Evolutionary conservation across 148 eudicot species (phyloP).

Genomic region (Drosera capensis): DNA sequence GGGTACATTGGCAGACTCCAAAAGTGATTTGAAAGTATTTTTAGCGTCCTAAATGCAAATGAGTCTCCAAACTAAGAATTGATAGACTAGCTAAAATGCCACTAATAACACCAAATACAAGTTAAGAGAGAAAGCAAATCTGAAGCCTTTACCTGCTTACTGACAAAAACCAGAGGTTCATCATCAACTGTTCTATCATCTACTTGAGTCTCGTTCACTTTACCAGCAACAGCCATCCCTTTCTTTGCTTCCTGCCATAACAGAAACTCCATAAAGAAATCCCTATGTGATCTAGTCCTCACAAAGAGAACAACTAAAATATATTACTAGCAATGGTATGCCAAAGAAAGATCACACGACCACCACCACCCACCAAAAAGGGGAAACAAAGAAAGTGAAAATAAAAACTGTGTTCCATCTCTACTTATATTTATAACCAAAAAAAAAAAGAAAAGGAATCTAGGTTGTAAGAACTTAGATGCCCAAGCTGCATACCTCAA

Average conservation of each 20-base stretch:
- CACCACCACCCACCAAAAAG: too few species aligned
- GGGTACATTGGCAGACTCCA: slow-evolving; percentile 84
- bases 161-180: slow-evolving; percentile 70
- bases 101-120: too few species aligned
- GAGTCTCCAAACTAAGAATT: too few species aligned
- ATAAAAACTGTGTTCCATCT: too few species aligned
- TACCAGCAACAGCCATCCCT: slow-evolving; percentile 53
- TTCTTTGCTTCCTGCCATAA: slow-evolving; percentile 57
- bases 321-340: too few species aligned
- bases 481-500: slow-evolving; percentile 41
- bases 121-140: slow-evolving; percentile 1
- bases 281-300: neutral
- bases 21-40: slow-evolving; percentile 68
- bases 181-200: slow-evolving; percentile 56
- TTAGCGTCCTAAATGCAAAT: slow-evolving; percentile 70
- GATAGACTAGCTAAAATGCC: too few species aligned
- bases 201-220: slow-evolving; percentile 28
- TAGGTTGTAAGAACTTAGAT: neutral
- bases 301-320: neutral
- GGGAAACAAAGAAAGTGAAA: too few species aligned
- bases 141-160: slow-evolving; percentile 48
- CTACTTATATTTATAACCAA: too few species aligned
- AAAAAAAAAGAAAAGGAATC: neutral
- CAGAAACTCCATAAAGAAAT: neutral
- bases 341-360: neutral